These are phyloP conservation scores for Tolypocladium album DNA, from an alignment of 2,329 filamentous ascomycete species.

Conservation along the genomic window DNA sequence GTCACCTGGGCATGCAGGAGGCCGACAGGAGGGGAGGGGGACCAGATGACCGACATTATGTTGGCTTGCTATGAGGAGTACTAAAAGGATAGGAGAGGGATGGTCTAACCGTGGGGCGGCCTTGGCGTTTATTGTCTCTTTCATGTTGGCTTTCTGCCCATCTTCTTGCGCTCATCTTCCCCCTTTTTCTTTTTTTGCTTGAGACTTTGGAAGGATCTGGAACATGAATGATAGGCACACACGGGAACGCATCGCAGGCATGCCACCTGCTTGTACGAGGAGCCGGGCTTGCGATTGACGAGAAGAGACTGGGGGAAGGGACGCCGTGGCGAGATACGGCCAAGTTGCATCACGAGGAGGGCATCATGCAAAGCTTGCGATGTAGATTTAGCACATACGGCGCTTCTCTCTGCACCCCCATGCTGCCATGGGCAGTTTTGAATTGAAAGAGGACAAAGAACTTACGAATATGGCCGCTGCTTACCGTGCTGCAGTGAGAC, in stretches of 20 bases:
- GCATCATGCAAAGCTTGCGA: not conserved
- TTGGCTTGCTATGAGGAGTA: conserved; percentile 3
- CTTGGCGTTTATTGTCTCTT: conserved; percentile 2
- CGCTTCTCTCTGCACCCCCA: not conserved
- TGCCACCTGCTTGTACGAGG: conserved; percentile 1
- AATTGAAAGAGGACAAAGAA: not conserved
- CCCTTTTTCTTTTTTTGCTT: not conserved
- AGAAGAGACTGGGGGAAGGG: not conserved
- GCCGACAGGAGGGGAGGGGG: not conserved
- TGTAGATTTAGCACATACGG: not conserved
- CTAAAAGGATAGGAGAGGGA: conserved; percentile 3
- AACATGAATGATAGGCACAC: not conserved
- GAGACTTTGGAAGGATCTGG: not conserved
- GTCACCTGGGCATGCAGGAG: not conserved
- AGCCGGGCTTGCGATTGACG: conserved; percentile 1
- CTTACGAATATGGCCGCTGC: not conserved
- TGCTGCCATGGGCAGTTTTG: not conserved
- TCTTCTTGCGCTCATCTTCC: not conserved
- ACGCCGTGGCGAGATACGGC: not conserved
- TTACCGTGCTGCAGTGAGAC: not conserved
- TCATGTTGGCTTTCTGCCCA: not conserved
- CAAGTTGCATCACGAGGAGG: not conserved
- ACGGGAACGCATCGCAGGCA: not conserved
- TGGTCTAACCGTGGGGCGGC: not conserved
- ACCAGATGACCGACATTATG: conserved; percentile 4